Evolutionary conservation across 805 yeast species (phyloP), one percentile per base, ranked within the genome.

Genomic region (Debaryomyces prosopidis): DNA sequence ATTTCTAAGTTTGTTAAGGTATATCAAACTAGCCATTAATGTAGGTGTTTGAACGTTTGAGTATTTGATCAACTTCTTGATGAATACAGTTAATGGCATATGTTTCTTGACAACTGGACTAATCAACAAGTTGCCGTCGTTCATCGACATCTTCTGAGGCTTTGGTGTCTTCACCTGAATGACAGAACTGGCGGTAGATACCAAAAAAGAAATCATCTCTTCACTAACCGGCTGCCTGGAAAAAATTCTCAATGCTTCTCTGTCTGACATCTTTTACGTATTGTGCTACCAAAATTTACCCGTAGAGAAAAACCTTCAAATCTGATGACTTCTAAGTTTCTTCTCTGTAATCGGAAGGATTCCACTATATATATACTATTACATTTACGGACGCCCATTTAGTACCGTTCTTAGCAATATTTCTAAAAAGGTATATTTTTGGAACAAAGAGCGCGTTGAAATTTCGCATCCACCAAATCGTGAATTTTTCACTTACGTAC

Each of bases 1-100:
- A 43, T 80, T 77, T 54, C 92, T 81, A 55, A 94, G 75, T 53
- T 89, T 85, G 44, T 85, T 82, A 49, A 92, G 73, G 63, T 89
- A 92, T 12, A 90, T 91, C 44, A 91, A 75, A 4, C 96, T 79
- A 16, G 97, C 84, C 98, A 94, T 92, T 51, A 92, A 76, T 0
- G 98, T 92, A 30, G 97, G 89, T 3, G 96, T 87, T 67, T 90
- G 96, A 35, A 92, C 98, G 63, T 91, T 90, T 5, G 97, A 89
- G 58, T 87, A 82, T 44, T 74, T 75, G 55, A 92, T 84, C 50
- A 92, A 71, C 20, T 77, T 79, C 48, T 82, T 77, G 53, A 94
- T 91, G 71, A 94, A 92, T 18, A 68, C 67, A 36, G 69, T 68
- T 38, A 89, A 71, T 5, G 68, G 50, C 4, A 62, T 62, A 30